phyloP scores from a whole-genome alignment of 805 yeast genomes.

The Barnettozyma californica region DNA sequence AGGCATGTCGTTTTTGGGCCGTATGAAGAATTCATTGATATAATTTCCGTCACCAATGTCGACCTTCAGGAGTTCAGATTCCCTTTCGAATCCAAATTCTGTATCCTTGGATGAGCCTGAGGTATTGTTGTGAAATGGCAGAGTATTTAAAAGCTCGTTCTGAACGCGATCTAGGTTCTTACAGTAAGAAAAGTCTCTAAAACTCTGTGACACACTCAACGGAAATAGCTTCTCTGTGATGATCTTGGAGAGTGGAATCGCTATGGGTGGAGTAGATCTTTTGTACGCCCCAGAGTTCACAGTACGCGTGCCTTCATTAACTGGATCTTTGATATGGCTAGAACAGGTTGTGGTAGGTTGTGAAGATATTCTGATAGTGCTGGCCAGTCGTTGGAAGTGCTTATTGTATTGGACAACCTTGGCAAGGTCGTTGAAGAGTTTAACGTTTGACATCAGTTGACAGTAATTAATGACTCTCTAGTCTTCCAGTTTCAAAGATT shows the following conservation, averaged over 20 bases:
- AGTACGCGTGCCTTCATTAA: neutral
- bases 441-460: slow-evolving; percentile 1
- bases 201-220: slow-evolving; percentile 43
- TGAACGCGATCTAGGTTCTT: slow-evolving; percentile 40
- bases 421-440: slow-evolving; percentile 1
- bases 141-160: slow-evolving; percentile 36
- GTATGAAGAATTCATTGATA: slow-evolving; percentile 74
- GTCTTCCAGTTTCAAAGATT: neutral
- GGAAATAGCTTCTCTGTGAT: slow-evolving; percentile 50
- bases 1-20: slow-evolving; percentile 37
- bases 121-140: slow-evolving; percentile 41
- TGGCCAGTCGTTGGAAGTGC: slow-evolving; percentile 3
- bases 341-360: neutral
- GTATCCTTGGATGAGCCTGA: slow-evolving; percentile 14
- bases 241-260: slow-evolving; percentile 54
- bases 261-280: slow-evolving; percentile 61
- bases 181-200: slow-evolving; percentile 42
- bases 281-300: slow-evolving; percentile 28
- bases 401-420: slow-evolving; percentile 2
- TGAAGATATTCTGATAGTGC: neutral
- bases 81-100: slow-evolving; percentile 12
- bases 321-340: neutral
- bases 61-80: slow-evolving; percentile 30
- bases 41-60: slow-evolving; percentile 41
- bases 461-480: neutral